Evolutionary conservation across 768 basidiomycete genomes (phyloP).

Genomic region (Amanita jacksonii): DNA sequence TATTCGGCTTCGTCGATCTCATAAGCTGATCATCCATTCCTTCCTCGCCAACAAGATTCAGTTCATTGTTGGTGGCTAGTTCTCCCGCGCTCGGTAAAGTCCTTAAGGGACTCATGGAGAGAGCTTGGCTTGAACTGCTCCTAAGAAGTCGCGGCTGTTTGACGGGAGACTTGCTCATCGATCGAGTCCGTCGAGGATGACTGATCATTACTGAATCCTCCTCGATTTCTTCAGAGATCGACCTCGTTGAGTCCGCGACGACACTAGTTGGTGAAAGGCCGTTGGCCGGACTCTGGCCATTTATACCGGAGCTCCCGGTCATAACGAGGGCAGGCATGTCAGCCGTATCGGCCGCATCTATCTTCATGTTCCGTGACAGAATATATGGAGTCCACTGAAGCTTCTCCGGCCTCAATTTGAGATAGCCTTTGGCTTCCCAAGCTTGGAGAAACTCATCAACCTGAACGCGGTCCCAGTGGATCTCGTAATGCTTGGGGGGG

Average conservation of each 20-base stretch:
- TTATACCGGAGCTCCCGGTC: not conserved
- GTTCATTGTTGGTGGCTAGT: not conserved
- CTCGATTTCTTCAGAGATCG: not conserved
- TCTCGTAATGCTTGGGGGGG: constrained; percentile 60
- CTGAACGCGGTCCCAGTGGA: constrained; percentile 60
- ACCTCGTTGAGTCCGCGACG: not conserved
- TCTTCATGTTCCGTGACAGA: constrained; percentile 35
- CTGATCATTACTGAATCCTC: not conserved
- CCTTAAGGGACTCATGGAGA: not conserved
- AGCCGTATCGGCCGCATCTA: constrained; percentile 7
- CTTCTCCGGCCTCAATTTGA: constrained; percentile 69
- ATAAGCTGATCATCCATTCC: not conserved
- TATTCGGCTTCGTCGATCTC: not conserved
- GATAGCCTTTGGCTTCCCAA: constrained; percentile 74
- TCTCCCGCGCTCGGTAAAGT: not conserved
- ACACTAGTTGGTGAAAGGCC: not conserved
- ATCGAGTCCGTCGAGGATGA: not conserved
- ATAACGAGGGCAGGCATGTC: not conserved
- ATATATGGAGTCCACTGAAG: constrained; percentile 95
- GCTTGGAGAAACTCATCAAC: constrained; percentile 56
- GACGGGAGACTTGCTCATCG: constrained; percentile 6
- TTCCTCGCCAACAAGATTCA: not conserved
- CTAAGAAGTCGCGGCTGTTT: constrained; percentile 8
- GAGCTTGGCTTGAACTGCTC: constrained; percentile 10
- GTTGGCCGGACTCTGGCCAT: not conserved